Base-by-base conservation (phyloP, 371 early-diverging fungal genomes). In the Lichtheimia hyalospora region DNA sequence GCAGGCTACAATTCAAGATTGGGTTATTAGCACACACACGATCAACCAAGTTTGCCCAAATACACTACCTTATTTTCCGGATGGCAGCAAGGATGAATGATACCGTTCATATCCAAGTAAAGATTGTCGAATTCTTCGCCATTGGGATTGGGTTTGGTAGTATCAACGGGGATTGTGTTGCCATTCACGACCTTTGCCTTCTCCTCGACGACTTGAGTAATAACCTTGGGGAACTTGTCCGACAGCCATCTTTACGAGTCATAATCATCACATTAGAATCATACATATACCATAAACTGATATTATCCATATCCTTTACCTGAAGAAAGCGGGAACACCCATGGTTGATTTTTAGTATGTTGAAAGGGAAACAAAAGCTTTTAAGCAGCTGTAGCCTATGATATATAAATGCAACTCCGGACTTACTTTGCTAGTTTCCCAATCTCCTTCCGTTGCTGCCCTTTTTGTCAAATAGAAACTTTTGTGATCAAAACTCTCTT, bases 101-200 rank as follows among this genome's bases (percentile, higher is more conserved):
- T 96, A 57, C 98, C 99, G 76, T 99, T 99, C 95, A 99, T 96
- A 71, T 99, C 99, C 60, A 99, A 77, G 75, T 99, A 99, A 34
- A 99, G 80, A 75, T 95, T 96, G 76, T 99, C 99, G 64, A 89
- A 89, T 69, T 97, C 97, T 16, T 84, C 81, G 23, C 93, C 93
- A 69, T 96, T 97, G 5, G 98, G 97, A 73, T 98, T 97, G 14
- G 96, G 93, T 60, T 89, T 81, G 6, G 92, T 84, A n/a, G 87
- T 82, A 71, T 96, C 97, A 25, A 94, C 90, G 1, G 95, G 96
- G 3, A 95, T 80, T 5, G 64, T 62, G 13, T 84, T 66, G 18
- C 93, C 96, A 63, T 93, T 84, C 58, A 93, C 70, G 8, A 63
- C 79, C n/a, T 70, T 69, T 18, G 89, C 76, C 25, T 79, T 67